Conservation (phyloP, 2,329 filamentous ascomycete species). For the Diaporthe australafricana region DNA sequence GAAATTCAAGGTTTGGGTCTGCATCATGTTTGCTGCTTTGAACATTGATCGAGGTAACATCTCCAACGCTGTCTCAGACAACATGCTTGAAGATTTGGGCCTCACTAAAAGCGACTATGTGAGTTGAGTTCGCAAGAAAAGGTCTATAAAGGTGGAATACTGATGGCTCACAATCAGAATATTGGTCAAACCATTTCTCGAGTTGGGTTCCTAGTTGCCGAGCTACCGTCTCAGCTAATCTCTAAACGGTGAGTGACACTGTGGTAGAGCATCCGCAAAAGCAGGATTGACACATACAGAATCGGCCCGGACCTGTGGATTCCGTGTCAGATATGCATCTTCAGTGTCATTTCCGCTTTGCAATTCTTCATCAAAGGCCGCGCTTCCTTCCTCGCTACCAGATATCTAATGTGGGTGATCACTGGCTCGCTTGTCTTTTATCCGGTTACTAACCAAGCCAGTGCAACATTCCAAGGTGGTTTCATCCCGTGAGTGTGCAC, state of each 20-base stretch:
- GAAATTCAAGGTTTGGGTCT: conserved; percentile 53
- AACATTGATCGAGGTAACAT: conserved; percentile 60
- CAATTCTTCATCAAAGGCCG: not conserved
- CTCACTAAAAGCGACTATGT: conserved; percentile 51
- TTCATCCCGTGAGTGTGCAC: conserved; percentile 43
- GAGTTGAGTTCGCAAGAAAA: not conserved
- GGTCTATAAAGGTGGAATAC: no score
- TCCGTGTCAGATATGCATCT: conserved; percentile 40
- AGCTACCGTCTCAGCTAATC: conserved; percentile 68
- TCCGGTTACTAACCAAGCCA: not conserved
- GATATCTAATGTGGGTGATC: not conserved
- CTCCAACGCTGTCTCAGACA: conserved; percentile 45
- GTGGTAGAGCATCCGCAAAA: no score
- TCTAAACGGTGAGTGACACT: conserved; percentile 55
- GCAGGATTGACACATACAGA: not conserved
- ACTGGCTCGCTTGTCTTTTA: no score
- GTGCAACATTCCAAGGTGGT: conserved; percentile 42
- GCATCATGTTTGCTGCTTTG: conserved; percentile 63
- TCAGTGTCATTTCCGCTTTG: not conserved
- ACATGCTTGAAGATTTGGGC: conserved; percentile 44
- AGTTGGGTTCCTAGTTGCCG: conserved; percentile 62
- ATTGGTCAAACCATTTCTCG: conserved; percentile 64
- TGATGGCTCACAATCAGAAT: conserved; percentile 45
- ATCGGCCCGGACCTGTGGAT: conserved; percentile 42
- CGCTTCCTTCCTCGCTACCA: not conserved